Evolutionary conservation across 1,284 basidiomycete species (phyloP).

Genomic region (Cutaneotrichosporon sp.): DNA sequence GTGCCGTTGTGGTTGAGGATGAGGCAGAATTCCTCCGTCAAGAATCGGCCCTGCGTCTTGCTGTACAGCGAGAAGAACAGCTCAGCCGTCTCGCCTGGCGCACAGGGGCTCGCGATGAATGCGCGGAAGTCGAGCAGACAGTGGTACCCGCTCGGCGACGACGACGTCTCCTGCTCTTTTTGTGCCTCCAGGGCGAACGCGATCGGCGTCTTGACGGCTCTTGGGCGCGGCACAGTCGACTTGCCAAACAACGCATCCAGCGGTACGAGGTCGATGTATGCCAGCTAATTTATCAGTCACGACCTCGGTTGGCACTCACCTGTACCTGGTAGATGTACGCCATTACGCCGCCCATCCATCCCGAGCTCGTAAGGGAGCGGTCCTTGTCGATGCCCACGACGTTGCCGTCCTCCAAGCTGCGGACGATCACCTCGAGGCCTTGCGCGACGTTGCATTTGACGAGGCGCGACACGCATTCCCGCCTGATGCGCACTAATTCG

Average conservation of each 20-base stretch:
- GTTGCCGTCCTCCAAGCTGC: constrained; percentile 86
- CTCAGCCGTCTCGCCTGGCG: constrained; percentile 85
- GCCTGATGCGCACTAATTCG: constrained; percentile 76
- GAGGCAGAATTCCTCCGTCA: constrained; percentile 91
- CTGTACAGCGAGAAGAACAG: constrained; percentile 93
- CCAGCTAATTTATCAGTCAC: constrained; percentile 55
- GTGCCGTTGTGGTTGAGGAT: constrained; percentile 89
- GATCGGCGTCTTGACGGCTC: constrained; percentile 18
- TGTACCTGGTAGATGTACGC: constrained; percentile 67
- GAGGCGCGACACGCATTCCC: constrained; percentile 82
- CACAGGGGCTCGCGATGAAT: constrained; percentile 84
- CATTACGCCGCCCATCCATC: constrained; percentile 68
- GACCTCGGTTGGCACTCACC: constrained; percentile 28
- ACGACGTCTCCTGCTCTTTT: background rate
- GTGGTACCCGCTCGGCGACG: constrained; percentile 62
- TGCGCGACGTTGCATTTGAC: constrained; percentile 90
- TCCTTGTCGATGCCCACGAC: constrained; percentile 78
- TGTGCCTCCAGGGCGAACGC: constrained; percentile 11
- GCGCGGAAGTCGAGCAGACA: constrained; percentile 85
- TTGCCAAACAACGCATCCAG: constrained; percentile 45
- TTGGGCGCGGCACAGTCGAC: constrained; percentile 17
- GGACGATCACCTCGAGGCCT: constrained; percentile 88
- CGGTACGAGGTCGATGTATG: constrained; percentile 68
- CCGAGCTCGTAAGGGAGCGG: constrained; percentile 69
- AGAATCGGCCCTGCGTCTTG: constrained; percentile 73